Conservation (phyloP, 2,329 filamentous ascomycete genomes). For the Bimuria novae-zelandiae region DNA sequence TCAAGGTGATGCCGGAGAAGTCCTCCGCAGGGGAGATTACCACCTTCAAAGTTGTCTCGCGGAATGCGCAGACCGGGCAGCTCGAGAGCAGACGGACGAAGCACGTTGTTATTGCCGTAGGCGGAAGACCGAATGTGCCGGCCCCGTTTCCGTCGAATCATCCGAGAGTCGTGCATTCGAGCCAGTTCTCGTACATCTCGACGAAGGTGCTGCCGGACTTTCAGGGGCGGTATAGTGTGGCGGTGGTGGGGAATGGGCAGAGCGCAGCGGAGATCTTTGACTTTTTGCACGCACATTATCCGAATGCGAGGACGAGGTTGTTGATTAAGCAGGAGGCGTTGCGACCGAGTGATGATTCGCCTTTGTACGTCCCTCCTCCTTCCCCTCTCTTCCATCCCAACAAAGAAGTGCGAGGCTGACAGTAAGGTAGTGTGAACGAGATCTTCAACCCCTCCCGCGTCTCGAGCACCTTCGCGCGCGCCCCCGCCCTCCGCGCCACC, state of each 20-base stretch:
- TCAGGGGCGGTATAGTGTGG: slow-evolving; percentile 69
- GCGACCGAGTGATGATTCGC: slow-evolving; percentile 90
- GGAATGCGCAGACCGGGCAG: slow-evolving; percentile 62
- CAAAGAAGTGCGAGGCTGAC: slow-evolving; percentile 29
- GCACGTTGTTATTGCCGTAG: slow-evolving; percentile 72
- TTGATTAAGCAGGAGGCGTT: slow-evolving; percentile 84
- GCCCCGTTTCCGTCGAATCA: slow-evolving; percentile 69
- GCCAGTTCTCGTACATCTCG: slow-evolving; percentile 74
- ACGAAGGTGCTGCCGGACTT: slow-evolving; percentile 63
- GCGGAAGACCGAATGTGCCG: slow-evolving; percentile 72
- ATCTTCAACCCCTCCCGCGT: slow-evolving; percentile 91
- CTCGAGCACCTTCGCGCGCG: slow-evolving; percentile 73
- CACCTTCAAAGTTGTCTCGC: slow-evolving; percentile 70
- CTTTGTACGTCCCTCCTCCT: slow-evolving; percentile 70
- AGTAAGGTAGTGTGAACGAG: slow-evolving; percentile 74
- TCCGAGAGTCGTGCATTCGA: slow-evolving; percentile 83
- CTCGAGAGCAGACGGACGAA: slow-evolving; percentile 60
- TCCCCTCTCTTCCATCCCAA: neutral
- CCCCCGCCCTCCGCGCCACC: slow-evolving; percentile 64
- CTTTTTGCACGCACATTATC: slow-evolving; percentile 81
- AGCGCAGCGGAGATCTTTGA: slow-evolving; percentile 95
- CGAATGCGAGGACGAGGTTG: slow-evolving; percentile 76
- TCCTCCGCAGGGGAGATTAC: slow-evolving; percentile 58
- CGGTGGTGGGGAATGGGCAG: slow-evolving; percentile 87
- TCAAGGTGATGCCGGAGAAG: slow-evolving; percentile 68